A percentile compares a stretch with the other conserved stretches of the same genome.
Evolutionary conservation across 495 filamentous ascomycete genomes (phyloP).

Genomic region (Penicillium egyptiacum): DNA sequence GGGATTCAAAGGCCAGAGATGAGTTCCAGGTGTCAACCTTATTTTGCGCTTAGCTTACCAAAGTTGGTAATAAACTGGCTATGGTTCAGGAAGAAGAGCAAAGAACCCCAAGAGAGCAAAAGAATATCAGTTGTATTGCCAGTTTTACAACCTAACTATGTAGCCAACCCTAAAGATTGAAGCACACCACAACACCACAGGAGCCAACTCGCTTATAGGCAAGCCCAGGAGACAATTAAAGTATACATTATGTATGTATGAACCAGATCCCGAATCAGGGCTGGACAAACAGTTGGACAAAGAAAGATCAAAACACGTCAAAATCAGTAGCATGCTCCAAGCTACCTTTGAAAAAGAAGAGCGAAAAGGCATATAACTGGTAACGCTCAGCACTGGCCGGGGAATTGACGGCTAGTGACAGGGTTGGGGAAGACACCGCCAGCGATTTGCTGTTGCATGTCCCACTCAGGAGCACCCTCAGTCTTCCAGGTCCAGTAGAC

Average conservation of each 20-base stretch:
- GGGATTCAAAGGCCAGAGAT: not conserved
- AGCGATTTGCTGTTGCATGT: conserved; percentile 65
- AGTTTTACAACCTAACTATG: not conserved
- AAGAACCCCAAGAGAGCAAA: not conserved
- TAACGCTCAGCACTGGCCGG: conserved; percentile 40
- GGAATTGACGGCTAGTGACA: conserved; percentile 49
- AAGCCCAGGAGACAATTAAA: conserved; percentile 10
- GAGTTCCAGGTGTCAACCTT: not conserved
- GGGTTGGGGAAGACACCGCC: conserved; percentile 64
- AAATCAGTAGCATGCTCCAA: not conserved
- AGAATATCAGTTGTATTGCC: not conserved
- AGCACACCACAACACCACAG: conserved; percentile 1
- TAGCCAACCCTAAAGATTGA: not conserved
- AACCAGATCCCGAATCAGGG: not conserved
- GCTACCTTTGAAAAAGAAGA: conserved; percentile 2
- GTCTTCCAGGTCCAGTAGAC: conserved; percentile 86
- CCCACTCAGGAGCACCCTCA: conserved; percentile 86
- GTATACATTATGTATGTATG: not conserved
- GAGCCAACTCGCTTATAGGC: not conserved
- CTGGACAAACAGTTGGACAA: not conserved
- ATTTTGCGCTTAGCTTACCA: not conserved
- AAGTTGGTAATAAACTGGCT: not conserved
- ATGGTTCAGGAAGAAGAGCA: not conserved
- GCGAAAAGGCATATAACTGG: not conserved
- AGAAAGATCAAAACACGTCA: not conserved